A percentile compares a stretch with the other conserved stretches of the same genome.
phyloP scores from a whole-genome alignment of 805 yeast genomes.

The Candida oleophila region DNA sequence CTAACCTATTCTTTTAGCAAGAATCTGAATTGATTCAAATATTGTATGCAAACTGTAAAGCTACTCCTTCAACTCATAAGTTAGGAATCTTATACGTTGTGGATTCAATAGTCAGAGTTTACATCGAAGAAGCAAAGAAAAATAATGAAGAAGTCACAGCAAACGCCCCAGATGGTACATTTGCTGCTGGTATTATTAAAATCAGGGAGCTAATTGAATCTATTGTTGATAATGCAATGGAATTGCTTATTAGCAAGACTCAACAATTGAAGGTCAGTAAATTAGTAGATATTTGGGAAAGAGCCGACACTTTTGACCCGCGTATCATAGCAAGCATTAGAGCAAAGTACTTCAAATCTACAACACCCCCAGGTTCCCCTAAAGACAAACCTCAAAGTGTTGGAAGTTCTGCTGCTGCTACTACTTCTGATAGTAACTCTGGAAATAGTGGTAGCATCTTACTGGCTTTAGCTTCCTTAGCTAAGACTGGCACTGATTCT shows the following conservation, averaged over 20 bases:
- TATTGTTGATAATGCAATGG: conserved; percentile 61
- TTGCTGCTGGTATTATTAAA: conserved; percentile 68
- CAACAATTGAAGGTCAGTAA: conserved; percentile 71
- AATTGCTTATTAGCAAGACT: conserved; percentile 52
- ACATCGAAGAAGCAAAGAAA: conserved; percentile 69
- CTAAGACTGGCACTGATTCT: conserved; percentile 38
- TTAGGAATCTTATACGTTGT: conserved; percentile 88
- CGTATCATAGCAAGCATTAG: conserved; percentile 55
- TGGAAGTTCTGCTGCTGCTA: conserved; percentile 14
- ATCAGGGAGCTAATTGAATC: conserved; percentile 64
- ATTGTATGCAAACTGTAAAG: conserved; percentile 65
- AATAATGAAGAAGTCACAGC: conserved; percentile 45
- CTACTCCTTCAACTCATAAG: conserved; percentile 77
- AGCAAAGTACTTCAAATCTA: conserved; percentile 57
- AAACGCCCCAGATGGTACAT: conserved; percentile 65
- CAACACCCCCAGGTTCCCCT: conserved; percentile 68
- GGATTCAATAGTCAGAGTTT: conserved; percentile 88
- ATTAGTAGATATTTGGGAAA: conserved; percentile 89
- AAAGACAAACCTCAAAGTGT: conserved; percentile 3
- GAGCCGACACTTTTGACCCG: conserved; percentile 72
- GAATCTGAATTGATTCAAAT: conserved; percentile 58
- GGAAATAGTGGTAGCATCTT: conserved; percentile 61
- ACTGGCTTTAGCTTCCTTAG: conserved; percentile 68
- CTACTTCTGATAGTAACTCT: conserved; percentile 25
- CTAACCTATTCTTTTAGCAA: conserved; percentile 19